These are phyloP conservation scores for Aspergillus wentii DNA, from an alignment of 495 filamentous ascomycete species.

Conservation along the genomic window DNA sequence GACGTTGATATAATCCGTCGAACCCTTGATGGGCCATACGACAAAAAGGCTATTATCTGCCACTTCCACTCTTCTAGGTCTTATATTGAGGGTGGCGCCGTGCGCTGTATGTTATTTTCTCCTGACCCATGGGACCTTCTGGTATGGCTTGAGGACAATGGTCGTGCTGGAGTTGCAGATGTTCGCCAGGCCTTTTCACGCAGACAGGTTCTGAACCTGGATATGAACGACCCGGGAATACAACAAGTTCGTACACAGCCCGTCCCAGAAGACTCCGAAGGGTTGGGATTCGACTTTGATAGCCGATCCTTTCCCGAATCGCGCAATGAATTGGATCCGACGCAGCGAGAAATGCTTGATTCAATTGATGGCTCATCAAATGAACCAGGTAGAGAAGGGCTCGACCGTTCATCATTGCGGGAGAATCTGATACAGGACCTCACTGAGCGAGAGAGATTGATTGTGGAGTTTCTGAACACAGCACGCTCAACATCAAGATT, in stretches of 20 bases:
- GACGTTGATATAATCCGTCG: slow-evolving; percentile 49
- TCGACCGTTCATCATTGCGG: slow-evolving; percentile 25
- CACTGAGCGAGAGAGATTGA: slow-evolving; percentile 51
- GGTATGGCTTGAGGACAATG: slow-evolving; percentile 88
- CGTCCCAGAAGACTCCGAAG: slow-evolving; percentile 19
- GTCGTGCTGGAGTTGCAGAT: slow-evolving; percentile 79
- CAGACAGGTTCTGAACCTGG: slow-evolving; percentile 67
- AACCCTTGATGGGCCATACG: slow-evolving; percentile 29
- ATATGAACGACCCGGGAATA: slow-evolving; percentile 47
- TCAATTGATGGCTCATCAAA: slow-evolving; percentile 17
- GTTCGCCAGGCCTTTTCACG: slow-evolving; percentile 69
- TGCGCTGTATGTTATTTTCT: slow-evolving; percentile 86
- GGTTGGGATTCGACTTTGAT: slow-evolving; percentile 19
- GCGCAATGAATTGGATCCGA: slow-evolving; percentile 26
- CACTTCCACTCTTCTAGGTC: slow-evolving; percentile 55
- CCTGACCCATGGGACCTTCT: slow-evolving; percentile 88
- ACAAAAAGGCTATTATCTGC: slow-evolving; percentile 31
- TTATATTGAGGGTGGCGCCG: slow-evolving; percentile 62
- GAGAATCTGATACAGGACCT: slow-evolving; percentile 43
- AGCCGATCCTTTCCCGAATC: slow-evolving; percentile 6
- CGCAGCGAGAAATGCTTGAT: slow-evolving; percentile 28
- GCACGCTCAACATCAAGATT: slow-evolving; percentile 35
- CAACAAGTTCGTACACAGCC: slow-evolving; percentile 51
- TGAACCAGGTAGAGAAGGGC: slow-evolving; percentile 13
- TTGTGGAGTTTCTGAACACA: slow-evolving; percentile 53